Evolutionary conservation across 2,329 filamentous ascomycete genomes (phyloP), one percentile per base, ranked within the genome.

Genomic region (Claviceps cyperi): DNA sequence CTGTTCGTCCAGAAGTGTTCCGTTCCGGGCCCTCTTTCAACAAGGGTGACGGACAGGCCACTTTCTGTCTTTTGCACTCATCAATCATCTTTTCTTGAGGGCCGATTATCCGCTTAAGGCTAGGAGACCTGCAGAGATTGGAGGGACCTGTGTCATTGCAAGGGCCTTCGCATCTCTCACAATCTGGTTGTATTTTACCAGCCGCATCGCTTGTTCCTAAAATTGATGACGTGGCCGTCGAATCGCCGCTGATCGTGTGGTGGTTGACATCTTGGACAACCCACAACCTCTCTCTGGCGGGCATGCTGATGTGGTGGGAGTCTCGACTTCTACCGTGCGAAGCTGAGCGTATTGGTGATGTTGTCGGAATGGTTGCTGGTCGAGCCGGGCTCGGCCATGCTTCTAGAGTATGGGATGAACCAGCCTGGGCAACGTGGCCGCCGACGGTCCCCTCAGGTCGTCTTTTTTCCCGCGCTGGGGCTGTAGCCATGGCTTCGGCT

Each of bases 401-500:
- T 22, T 7, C 46, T 15, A 35, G 2, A 19, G 13, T 5, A 8
- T 17, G 9, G 9, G 6, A 9, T 6, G 28, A 1, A 13, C 28
- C 14, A n/a, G 32, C 14, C 11, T 45, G 28, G 28, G 11, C 28
- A 9, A 32, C 7, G 13, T 11, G n/a, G 14, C 44, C 32, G 1
- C 5, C 28, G 3, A 7, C 14, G 6, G 43, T 19, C 4, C 5
- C 13, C 2, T 15, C 13, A 17, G 14, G n/a, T 15, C n/a, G 17
- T n/a, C 4, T 13, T 1, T 15, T 13, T 1, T 15, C 9, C 22
- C 17, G 24, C 19, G 13, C 4, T 2, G 39, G n/a, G 5, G 76
- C 73, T 52, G 80, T 73, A 2, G 60, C 59, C 0, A 74, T 74
- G 3, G 80, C 77, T 14, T 70, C 64, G 21, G 62, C 59, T 17